Percentiles rank a stretch among this genome's conserved stretches.
Evolutionary conservation across 1,139 yeast genomes (phyloP).

Genomic region (Kurtzmaniella natalensis): DNA sequence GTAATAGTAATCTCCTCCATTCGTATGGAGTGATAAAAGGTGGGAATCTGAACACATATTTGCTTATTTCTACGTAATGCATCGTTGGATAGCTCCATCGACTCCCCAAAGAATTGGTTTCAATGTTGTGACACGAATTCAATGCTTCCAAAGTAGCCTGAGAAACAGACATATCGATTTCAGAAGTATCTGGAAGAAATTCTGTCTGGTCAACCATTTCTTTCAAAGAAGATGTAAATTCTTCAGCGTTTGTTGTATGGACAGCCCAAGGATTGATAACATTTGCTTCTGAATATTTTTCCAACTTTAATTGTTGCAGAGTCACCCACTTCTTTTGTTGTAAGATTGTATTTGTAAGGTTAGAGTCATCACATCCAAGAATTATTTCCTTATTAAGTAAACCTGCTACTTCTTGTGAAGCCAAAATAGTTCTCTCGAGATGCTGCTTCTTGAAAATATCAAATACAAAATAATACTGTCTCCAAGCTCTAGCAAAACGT

Average conservation of each 20-base stretch:
- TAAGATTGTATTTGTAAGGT: neutral
- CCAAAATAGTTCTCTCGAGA: conserved; percentile 8
- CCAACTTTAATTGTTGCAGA: neutral
- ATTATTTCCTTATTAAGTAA: neutral
- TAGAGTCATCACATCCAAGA: neutral
- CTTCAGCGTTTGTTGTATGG: conserved; percentile 8
- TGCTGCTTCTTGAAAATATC: conserved; percentile 16
- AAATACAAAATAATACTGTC: conserved; percentile 15
- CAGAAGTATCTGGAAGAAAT: too few species aligned
- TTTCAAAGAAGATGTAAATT: neutral
- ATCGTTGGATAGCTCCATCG: neutral
- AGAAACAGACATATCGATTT: neutral
- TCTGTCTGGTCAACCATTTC: neutral
- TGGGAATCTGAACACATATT: conserved; percentile 3
- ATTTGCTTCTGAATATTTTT: neutral
- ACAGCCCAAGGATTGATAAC: neutral
- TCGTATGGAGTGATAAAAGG: conserved; percentile 4
- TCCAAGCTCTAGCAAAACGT: conserved; percentile 14
- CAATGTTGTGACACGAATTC: too few species aligned
- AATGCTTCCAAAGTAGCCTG: conserved; percentile 1
- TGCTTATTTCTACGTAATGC: neutral
- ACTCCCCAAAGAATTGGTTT: too few species aligned
- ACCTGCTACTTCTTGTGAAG: neutral
- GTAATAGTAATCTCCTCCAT: conserved; percentile 3
- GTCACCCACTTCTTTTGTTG: neutral